Conservation (phyloP, 2,329 filamentous ascomycete species). For the Hyphodiscus sp. region DNA sequence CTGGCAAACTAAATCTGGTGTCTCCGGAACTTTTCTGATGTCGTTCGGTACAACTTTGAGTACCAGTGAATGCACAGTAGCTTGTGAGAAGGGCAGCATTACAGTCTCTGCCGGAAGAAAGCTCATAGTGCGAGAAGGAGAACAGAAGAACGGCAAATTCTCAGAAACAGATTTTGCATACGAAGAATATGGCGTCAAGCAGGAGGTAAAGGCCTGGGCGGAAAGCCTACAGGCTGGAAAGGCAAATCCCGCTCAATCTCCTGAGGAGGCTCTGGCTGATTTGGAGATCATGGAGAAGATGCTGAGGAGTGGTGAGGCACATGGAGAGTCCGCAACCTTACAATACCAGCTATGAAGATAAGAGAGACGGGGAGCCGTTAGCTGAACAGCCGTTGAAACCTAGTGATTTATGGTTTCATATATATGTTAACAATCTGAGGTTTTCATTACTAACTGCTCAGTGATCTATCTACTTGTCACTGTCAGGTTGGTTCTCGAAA, state of each 20-base stretch:
- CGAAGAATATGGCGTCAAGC: conserved; percentile 26
- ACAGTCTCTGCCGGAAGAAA: conserved; percentile 15
- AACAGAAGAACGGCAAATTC: conserved; percentile 20
- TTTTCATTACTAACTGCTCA: too few species aligned
- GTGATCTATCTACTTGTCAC: too few species aligned
- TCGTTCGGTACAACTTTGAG: conserved; percentile 28
- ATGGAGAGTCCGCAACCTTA: conserved; percentile 22
- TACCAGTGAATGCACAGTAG: conserved; percentile 26
- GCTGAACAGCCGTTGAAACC: too few species aligned
- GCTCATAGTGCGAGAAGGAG: conserved; percentile 24
- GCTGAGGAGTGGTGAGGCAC: conserved; percentile 29
- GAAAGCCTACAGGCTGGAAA: conserved; percentile 21
- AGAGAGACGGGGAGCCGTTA: neutral
- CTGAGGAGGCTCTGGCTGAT: conserved; percentile 24
- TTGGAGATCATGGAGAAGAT: conserved; percentile 29
- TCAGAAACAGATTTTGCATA: conserved; percentile 25
- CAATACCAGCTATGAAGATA: conserved; percentile 19
- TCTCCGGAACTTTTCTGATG: conserved; percentile 27
- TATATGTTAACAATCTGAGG: too few species aligned
- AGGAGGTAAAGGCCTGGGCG: conserved; percentile 28
- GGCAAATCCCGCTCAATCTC: conserved; percentile 20
- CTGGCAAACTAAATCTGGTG: conserved; percentile 27
- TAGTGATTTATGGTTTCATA: too few species aligned
- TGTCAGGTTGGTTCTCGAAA: too few species aligned
- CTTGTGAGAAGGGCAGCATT: conserved; percentile 29